Base-by-base conservation (phyloP, 139 green algal species). In the Chara braunii region DNA sequence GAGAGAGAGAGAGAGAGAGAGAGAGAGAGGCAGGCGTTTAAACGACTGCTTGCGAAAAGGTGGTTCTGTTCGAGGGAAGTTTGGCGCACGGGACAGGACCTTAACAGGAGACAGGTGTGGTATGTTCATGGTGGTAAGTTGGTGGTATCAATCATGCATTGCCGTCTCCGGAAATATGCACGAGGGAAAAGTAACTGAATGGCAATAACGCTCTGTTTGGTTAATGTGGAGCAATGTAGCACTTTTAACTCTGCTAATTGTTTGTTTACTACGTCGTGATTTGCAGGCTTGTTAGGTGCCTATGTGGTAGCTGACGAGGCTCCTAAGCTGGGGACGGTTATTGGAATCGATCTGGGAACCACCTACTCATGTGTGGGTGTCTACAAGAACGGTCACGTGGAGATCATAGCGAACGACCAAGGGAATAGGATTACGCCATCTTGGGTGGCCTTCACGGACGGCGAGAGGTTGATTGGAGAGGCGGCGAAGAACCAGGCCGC, bases 351-450 rank as follows among this genome's bases (percentile, higher is more conserved):
- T 68, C 78, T 97, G n/a, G 93, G 92, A 24, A 99, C 93, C 3
- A 96, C 88, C 11, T 96, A 97, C 80, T 95, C 85, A 1, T 99
- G 94, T 70, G 94, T 99, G 43, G 94, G 94, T 22, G 94, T 99
- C 0, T 99, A 95, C 82, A 96, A 97, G 77, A 96, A 96, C 69
- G 90, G 92, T 0, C 78, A 83, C 1, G 93, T 99, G 37, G 93
- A 99, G 77, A 99, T 97, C 72, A 95, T 99, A 56, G 92, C 91
- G 50, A 99, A 97, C 78, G 91, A 97, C 57, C 89, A 94, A 75
- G 92, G 94, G 55, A 98, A 98, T 85, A 81, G 94, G 22, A 98
- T 99, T 75, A 98, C 91, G 2, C 94, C 94, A 8, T 97, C 92
- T 0, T 98, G 96, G 64, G 93, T 99, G 5, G 94, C 94, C 0